Base-by-base conservation (phyloP, 306 rosid species). In the Clitoria ternatea region DNA sequence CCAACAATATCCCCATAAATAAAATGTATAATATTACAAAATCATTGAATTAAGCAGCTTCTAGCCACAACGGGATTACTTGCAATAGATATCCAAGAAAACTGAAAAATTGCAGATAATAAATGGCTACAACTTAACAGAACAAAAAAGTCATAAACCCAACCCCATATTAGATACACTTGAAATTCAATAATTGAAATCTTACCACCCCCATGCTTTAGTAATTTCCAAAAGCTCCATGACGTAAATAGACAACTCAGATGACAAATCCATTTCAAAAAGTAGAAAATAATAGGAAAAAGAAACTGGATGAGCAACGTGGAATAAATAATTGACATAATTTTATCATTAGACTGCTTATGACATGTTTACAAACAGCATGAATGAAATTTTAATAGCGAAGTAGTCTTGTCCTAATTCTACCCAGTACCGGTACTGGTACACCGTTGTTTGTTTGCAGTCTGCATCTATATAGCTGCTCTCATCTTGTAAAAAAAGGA, bases 291-390 rank as follows among this genome's bases (percentile, higher is more conserved):
- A 49, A 60, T 23, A 22, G 1, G 0, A 0, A 18, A 24, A 9
- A 50, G 3, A 19, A 66, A 29, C 1, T 8, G 11, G 47, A 61
- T 40, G 4, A 67, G 39, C 57, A 50, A 26, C 4, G 18, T 13
- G 36, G 20, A 35, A 24, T n/a, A 23, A 23, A 26, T 57, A 3
- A 52, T 55, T 67, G 48, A 20, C 36, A 47, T 74, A 24, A 78
- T 40, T 74, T 70, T 57, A 49, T 49, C 80, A 40, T 18, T 61
- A 54, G 56, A 32, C 61, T 13, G 40, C 19, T 54, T 30, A 35
- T 43, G 72, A 76, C 79, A 76, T 72, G 84, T 45, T 61, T 83
- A 77, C 76, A 77, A 71, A 22, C 76, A 77, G 39, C 67, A 35
- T 72, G 73, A 72, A 67, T 77, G 56, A 60, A 60, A 53, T 66